Conservation (phyloP, 2,329 filamentous ascomycete genomes). For the Fusarium pilosicola region DNA sequence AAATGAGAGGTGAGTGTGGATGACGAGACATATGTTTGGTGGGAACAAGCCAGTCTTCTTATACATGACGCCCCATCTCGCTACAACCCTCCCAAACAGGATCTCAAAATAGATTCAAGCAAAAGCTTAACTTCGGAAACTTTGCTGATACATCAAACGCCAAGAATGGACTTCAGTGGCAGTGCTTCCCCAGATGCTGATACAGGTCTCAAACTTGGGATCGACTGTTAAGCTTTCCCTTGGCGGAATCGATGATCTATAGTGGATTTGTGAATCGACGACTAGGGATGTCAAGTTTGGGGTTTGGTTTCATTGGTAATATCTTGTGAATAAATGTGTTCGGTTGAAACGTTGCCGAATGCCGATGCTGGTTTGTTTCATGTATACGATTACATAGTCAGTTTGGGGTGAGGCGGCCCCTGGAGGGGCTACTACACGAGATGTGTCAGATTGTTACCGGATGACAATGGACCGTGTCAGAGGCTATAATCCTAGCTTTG, state of each 20-base stretch:
- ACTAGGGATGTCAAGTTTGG: neutral
- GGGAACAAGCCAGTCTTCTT: conserved; percentile 1
- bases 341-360: neutral
- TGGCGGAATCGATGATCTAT: neutral
- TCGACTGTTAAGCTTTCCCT: conserved; percentile 19
- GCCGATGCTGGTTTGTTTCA: neutral
- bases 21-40: neutral
- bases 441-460: neutral
- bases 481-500: neutral
- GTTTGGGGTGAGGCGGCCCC: neutral
- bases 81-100: neutral
- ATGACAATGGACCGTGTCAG: neutral
- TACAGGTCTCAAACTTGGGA: conserved; percentile 5
- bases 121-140: neutral
- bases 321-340: neutral
- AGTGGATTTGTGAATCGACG: neutral
- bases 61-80: neutral
- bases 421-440: neutral
- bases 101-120: conserved; percentile 16
- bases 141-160: conserved; percentile 16
- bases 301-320: neutral
- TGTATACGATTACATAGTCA: neutral
- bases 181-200: neutral
- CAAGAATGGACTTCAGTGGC: neutral
- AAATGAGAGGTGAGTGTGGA: neutral